Evolutionary conservation across 2,329 filamentous ascomycete species (phyloP), one percentile per base, ranked within the genome.

Genomic region (Colletotrichum eleusines): DNA sequence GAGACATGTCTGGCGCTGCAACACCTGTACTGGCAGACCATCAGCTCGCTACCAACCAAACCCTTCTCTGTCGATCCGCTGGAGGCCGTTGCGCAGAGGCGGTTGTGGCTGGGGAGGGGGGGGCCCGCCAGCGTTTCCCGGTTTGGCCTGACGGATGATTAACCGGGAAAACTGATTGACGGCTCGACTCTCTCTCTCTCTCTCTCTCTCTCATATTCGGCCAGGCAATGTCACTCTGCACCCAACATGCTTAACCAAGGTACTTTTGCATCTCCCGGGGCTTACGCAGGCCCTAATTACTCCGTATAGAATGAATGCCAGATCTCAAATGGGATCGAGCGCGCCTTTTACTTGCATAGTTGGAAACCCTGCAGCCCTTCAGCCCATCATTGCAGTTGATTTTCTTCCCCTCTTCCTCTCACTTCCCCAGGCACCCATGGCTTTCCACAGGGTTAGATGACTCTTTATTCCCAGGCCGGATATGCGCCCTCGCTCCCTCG

Each of bases 371-470:
- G 68, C 58, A 68, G 64, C 42, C 12, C 2, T 50, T 31, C 42
- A 71, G 57, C 57, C 63, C 63, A n/a, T 61, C 9, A 26, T 31
- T 46, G 57, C 20, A 58, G 58, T 59, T 38, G 44, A 18, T 28
- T 53, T 71, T 35, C 42, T 31, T n/a, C 59, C 58, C 69, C 64
- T 64, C 54, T 64, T 54, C 48, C 58, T 40, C 20, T 42, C 38
- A 6, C 40, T 42, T 38, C 26, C 44, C 64, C 7, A 71, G 69
- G 69, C 64, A 68, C 38, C 69, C 44, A 51, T 63, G 28, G 44
- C 64, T 46, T 71, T 71, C 58, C 53, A 60, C 58, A 68, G 64
- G 64, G 58, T 54, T 71, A 65, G 64, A 54, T 68, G 69, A 71
- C 69, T 71, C 69, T 69, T 69, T 68, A 53, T 59, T 38, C 18